Base-by-base conservation (phyloP, 2,329 filamentous ascomycete genomes). In the Cercospora sp. region DNA sequence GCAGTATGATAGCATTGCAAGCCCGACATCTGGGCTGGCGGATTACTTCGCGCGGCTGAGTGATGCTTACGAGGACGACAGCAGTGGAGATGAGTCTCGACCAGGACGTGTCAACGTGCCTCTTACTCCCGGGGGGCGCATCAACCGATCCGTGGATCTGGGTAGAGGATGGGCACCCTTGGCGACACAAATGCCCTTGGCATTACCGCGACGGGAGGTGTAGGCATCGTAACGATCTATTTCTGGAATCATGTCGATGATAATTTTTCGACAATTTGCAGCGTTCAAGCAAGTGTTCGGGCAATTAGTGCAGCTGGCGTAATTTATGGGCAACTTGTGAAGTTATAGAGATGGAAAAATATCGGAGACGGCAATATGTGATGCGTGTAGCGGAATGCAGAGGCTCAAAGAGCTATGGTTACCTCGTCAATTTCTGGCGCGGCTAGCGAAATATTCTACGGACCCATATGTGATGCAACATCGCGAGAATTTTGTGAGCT, bases 11-110 rank as follows among this genome's bases (percentile, higher is more conserved):
- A 84, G 86, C 3, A 91, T 96, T 42, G 87, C 95, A 1, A 91
- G 90, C 16, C 92, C 77, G 79, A 93, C 81, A 80, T 89, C 78
- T 12, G 87, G 87, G 0, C 79, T 97, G 58, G 91, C 93, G 1
- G 94, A 97, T 75, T 97, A 97, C 79, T 97, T 97, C 77, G 84
- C 90, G 0, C 87, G 94, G 0, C 81, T 96, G 45, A 91, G 91
- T 0, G 87, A 92, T 71, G 79, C 82, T 3, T 84, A 85, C 68
- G 82, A 84, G 51, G 84, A 87, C 45, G 84, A 83, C 36, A 67
- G 65, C 28, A 71, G 73, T 12, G 72, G 71, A 10, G 73, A 74
- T 28, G 69, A 74, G n/a, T 67, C 57, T 3, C 66, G 70, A 45
- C 63, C 68, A 12, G 79, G 79, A 13, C 78, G 83, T 18, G 80